Conservation (phyloP, 2,329 filamentous ascomycete species). For the Rugonectria rugulosa region DNA sequence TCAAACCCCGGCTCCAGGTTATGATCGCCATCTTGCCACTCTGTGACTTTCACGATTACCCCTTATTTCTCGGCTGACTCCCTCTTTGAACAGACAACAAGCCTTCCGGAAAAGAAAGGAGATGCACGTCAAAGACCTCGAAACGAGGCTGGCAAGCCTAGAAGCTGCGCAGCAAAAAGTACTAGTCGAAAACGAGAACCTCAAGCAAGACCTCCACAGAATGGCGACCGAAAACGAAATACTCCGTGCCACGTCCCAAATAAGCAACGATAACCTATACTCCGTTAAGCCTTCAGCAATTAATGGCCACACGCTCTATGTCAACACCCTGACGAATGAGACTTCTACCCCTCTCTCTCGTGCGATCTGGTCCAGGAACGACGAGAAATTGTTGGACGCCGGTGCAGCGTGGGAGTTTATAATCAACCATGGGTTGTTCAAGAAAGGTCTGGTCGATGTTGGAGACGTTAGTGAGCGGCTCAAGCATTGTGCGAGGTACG, state of each 20-base stretch:
- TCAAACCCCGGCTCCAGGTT: not conserved
- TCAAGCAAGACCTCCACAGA: constrained; percentile 84
- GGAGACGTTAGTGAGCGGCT: constrained; percentile 80
- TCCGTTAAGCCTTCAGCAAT: constrained; percentile 65
- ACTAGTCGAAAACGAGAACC: constrained; percentile 82
- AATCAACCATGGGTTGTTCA: constrained; percentile 79
- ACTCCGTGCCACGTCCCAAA: constrained; percentile 76
- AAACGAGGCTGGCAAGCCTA: constrained; percentile 80
- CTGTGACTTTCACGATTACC: not conserved
- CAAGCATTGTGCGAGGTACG: constrained; percentile 77
- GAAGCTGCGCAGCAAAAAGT: constrained; percentile 77
- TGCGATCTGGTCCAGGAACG: constrained; percentile 70
- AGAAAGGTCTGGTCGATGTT: constrained; percentile 82
- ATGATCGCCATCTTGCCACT: not conserved
- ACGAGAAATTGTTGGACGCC: constrained; percentile 74
- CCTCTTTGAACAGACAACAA: constrained; percentile 72
- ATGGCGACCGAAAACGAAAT: constrained; percentile 93
- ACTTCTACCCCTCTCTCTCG: constrained; percentile 70
- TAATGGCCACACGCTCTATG: constrained; percentile 75
- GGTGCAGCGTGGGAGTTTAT: constrained; percentile 91
- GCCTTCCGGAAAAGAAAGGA: constrained; percentile 97
- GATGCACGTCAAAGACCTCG: constrained; percentile 90
- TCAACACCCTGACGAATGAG: constrained; percentile 67
- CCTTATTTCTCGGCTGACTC: constrained; percentile 14
- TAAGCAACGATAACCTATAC: constrained; percentile 46